Base-by-base conservation (phyloP, 495 filamentous ascomycete species). In the Glonium stellatum region DNA sequence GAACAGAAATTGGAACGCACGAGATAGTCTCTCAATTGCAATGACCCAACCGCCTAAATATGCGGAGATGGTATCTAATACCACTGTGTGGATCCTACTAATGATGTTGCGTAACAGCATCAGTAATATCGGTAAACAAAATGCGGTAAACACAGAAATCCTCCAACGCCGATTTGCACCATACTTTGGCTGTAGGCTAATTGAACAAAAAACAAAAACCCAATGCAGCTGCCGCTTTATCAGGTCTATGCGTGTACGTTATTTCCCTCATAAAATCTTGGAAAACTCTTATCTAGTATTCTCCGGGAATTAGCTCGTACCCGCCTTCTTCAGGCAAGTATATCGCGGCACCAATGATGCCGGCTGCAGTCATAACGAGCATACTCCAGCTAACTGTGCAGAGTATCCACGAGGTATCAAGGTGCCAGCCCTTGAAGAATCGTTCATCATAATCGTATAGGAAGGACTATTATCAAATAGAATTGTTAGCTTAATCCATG, bases 371-470 rank as follows among this genome's bases (percentile, higher is more conserved):
- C 23, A 91, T 59, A 15, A 87, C 61, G 54, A 83, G 79, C 22
- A 90, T 65, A 58, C 72, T 79, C 79, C 85, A 95, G 67, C 87
- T 90, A 41, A 84, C 76, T 12, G 84, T 89, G 69, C 86, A 90
- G 39, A 92, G 78, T 10, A 86, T 77, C 82, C 86, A 96, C 5
- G 86, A 87, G 57, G 81, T 78, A 66, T 87, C 90, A 53, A 97
- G 78, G 59, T 78, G 77, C 88, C 92, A 96, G 50, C 92, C 92
- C 19, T 86, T 80, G 67, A 87, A 84, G 72, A 96, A 97, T 47
- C 90, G 82, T 53, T 88, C 84, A 65, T 96, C 90, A 69, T 89
- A 80, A 58, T 96, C 87, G 72, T 83, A 92, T 2, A 96, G 77
- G 67, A 89, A 92, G 50, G 86, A 82, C 87, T 96, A 66, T 46